Percentiles rank a stretch among this genome's conserved stretches.
Evolutionary conservation across 2,329 filamentous ascomycete species (phyloP).

Genomic region (Ploettnerulaceae sp.): DNA sequence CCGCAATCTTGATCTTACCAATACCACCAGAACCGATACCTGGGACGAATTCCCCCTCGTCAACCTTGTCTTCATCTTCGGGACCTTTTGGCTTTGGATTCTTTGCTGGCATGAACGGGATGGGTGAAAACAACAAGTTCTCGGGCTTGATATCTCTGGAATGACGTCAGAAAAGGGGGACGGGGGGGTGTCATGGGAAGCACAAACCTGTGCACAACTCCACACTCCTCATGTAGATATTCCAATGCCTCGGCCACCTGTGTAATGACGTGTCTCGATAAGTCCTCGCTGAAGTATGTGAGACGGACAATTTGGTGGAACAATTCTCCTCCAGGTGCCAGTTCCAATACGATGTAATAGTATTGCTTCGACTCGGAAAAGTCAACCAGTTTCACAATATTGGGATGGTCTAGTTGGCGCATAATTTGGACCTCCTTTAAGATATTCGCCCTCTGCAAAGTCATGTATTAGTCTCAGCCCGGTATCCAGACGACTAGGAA

Average conservation of each 20-base stretch:
- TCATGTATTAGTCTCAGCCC: conserved; percentile 11
- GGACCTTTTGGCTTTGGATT: conserved; percentile 74
- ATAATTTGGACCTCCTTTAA: conserved; percentile 99
- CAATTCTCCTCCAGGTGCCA: conserved; percentile 90
- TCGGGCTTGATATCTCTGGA: conserved; percentile 94
- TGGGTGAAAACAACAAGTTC: conserved; percentile 89
- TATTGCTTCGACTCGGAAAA: conserved; percentile 93
- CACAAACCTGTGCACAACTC: conserved; percentile 91
- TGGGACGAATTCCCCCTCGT: conserved; percentile 87
- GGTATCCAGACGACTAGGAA: background rate
- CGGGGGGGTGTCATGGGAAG: background rate
- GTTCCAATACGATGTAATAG: conserved; percentile 94
- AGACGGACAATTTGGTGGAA: conserved; percentile 98
- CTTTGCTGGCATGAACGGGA: conserved; percentile 74
- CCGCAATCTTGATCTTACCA: conserved; percentile 92
- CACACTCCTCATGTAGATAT: conserved; percentile 90
- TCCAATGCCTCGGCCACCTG: conserved; percentile 93
- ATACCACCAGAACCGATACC: conserved; percentile 86
- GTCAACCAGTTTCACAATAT: conserved; percentile 89
- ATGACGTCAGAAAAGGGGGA: conserved; percentile 33
- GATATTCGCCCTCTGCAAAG: conserved; percentile 81
- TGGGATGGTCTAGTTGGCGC: conserved; percentile 92
- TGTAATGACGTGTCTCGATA: conserved; percentile 88
- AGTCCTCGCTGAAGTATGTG: conserved; percentile 96
- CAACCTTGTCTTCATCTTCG: conserved; percentile 94